phyloP scores from a whole-genome alignment of 305 asterid species.

The Ilex paraguariensis region DNA sequence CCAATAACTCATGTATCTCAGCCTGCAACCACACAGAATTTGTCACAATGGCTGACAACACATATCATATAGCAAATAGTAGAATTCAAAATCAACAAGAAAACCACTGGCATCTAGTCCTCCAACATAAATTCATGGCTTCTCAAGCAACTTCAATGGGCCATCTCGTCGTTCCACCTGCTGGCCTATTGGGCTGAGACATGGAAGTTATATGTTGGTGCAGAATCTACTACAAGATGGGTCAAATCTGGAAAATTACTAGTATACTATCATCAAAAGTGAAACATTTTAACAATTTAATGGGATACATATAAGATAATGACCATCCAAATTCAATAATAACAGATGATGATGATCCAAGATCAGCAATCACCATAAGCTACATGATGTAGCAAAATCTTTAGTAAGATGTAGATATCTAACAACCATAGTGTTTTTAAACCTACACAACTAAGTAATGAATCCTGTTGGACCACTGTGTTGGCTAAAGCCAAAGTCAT shows the following conservation, averaged over 20 bases:
- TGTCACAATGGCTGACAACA: conserved; percentile 10
- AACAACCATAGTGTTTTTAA: not conserved
- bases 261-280: conserved; percentile 3
- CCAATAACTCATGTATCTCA: conserved; percentile 96
- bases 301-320: not conserved
- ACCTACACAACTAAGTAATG: conserved; percentile 10
- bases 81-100: not conserved
- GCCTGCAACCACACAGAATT: conserved; percentile 51
- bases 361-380: not conserved
- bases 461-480: conserved; percentile 81
- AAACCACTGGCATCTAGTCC: not conserved
- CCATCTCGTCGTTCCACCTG: not conserved
- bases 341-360: not conserved
- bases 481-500: conserved; percentile 95
- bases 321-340: not conserved
- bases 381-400: not conserved
- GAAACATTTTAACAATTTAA: not conserved
- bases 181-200: too few species aligned
- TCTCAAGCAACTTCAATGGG: conserved; percentile 8
- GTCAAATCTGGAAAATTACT: conserved; percentile 9
- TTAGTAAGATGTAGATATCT: conserved; percentile 2
- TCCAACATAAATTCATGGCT: conserved; percentile 8
- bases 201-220: not conserved
- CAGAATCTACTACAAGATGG: conserved; percentile 13
- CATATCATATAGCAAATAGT: not conserved